Evolutionary conservation across 176 grass and related monocot species (phyloP).

Genomic region (Oryza longistaminata): DNA sequence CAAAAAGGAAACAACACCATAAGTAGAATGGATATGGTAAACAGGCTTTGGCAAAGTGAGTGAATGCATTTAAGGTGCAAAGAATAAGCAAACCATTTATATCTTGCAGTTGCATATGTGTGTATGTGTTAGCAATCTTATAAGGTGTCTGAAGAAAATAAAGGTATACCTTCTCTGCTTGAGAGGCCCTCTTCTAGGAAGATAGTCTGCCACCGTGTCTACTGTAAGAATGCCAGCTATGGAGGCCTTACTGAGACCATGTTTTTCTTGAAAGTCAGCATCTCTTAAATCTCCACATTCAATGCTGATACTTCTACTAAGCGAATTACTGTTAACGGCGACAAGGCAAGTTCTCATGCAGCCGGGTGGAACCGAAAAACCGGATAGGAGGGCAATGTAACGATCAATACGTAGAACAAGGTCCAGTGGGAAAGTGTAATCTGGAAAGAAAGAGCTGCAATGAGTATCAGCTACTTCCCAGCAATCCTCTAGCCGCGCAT

Average conservation of each 20-base stretch:
- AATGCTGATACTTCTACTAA: slow-evolving; percentile 35
- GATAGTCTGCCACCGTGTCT: slow-evolving; percentile 82
- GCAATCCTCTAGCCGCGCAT: slow-evolving; percentile 79
- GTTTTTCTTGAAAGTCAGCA: slow-evolving; percentile 49
- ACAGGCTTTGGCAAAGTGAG: neutral
- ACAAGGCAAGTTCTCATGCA: slow-evolving; percentile 95
- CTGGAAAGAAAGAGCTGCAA: slow-evolving; percentile 90
- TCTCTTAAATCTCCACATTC: slow-evolving; percentile 59
- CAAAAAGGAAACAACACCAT: neutral
- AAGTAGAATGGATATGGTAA: slow-evolving; percentile 6
- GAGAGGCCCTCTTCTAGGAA: slow-evolving; percentile 79
- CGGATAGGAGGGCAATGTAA: slow-evolving; percentile 68
- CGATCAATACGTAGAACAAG: slow-evolving; percentile 79
- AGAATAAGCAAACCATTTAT: neutral
- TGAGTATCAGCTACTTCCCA: slow-evolving; percentile 99
- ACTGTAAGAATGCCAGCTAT: slow-evolving; percentile 84
- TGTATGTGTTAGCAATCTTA: neutral
- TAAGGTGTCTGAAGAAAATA: neutral
- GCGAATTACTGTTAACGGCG: slow-evolving; percentile 43
- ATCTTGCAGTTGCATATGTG: neutral
- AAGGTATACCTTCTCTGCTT: slow-evolving; percentile 84
- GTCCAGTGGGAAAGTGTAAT: slow-evolving; percentile 82
- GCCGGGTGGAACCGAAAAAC: slow-evolving; percentile 73
- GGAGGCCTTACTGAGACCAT: slow-evolving; percentile 50
- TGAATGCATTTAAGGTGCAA: neutral